Evolutionary conservation across 495 filamentous ascomycete species (phyloP), one percentile per base, ranked within the genome.

Genomic region (Aspergillus mulundensis): DNA sequence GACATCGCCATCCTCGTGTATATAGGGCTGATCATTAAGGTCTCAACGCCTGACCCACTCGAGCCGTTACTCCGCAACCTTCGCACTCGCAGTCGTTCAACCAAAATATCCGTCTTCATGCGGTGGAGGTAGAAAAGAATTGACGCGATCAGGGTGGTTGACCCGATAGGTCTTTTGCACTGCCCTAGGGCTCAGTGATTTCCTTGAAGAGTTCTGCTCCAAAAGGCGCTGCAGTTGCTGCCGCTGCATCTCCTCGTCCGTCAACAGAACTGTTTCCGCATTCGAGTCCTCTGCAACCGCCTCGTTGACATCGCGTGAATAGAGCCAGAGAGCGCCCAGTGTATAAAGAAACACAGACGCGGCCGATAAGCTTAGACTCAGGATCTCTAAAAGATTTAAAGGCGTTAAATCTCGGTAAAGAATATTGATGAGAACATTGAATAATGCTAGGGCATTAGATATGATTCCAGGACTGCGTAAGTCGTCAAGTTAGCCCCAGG

Each of bases 211-310:
- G 11, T 62, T 65, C 24, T 64, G 55, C 20, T 68, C 61, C 12
- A 75, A 30, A 5, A 74, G 54, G 7, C 66, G 61, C 25, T 64
- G 63, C n/a, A 75, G 50, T 46, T 75, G 69, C 38, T 63, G 66
- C 15, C 72, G 69, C 45, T 71, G 68, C 70, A 69, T 60, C 46
- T 74, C 72, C 23, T 72, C 70, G n/a, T 70, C 66, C 10, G 63
- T 71, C 34, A 74, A 52, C 0, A 71, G 59, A 3, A 58, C 60
- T 3, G 57, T 69, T 16, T 58, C 61, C 10, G 56, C 54, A 19
- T 57, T 32, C 18, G 60, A 45, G 21, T 40, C 6, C 11, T n/a
- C 30, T 1, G 30, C 51, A 30, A 48, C 56, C 23, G 54, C 52
- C 12, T 25, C 40, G 38, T 57, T 30, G 11, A 57, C 46, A 36